Base-by-base conservation (phyloP, 1,139 yeast species). In the Sugiyamaella japonica region DNA sequence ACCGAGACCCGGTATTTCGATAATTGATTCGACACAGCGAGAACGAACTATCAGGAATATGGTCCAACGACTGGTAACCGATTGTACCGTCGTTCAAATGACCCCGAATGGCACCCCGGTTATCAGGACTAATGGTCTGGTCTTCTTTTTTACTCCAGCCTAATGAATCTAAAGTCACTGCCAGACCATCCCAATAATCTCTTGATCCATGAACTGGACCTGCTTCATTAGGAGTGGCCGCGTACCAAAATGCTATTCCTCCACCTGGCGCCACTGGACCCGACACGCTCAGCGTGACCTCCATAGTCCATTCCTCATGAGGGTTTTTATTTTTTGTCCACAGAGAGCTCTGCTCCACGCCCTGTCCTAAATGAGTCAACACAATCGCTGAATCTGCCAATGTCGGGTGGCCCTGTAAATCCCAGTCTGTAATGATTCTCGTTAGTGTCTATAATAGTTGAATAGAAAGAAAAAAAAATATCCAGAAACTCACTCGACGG, bases 121-220 rank as follows among this genome's bases (percentile, higher is more conserved):
- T 64, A 12, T 60, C 60, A 6, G 54, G 39, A 28, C 59, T 51
- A 20, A 52, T 44, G 28, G 54, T 60, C 13, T 52, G 58, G 28
- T 43, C 45, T 2, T 16, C 43, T 15, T 45, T 36, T 5, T 45
- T 40, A 6, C 15, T 43, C 55, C 61, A 63, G 17, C 64, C 65
- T 16, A 62, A 54, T 55, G 67, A 53, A 62, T 73, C 77, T 32
- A 73, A 57, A 50, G 72, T 61, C 17, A 73, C 52, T 5, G 70
- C 76, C 48, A 73, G 60, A 1, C 77, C 77, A 56, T 73, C 76
- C 75, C 76, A 73, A 17, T 57, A 52, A 48, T 73, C 76, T 25
- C 63, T 54, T 3, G 70, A 64, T 10, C 77, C 77, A 56, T 70
- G 69, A 5, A 71, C 68, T 1, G 72, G 68, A 5, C 77, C 77